Conservation (phyloP, 139 green algal species). For the Spirogloea muscicola region DNA sequence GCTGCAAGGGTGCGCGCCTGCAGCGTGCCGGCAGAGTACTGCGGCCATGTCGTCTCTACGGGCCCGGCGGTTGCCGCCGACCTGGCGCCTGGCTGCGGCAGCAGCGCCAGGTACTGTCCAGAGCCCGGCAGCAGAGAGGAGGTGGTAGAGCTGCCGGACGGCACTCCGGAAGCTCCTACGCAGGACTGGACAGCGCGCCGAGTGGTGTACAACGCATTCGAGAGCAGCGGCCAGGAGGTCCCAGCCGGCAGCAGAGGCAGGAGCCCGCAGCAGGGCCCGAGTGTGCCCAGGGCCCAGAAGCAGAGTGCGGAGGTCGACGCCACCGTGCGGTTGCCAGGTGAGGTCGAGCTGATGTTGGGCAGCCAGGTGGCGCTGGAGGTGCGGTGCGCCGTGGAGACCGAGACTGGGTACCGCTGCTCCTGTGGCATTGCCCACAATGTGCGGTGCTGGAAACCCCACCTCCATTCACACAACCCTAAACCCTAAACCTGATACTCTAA, state of each 20-base stretch:
- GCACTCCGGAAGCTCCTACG: not conserved
- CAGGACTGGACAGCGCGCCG: no score
- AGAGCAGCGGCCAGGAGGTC: no score
- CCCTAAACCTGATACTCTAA: not conserved
- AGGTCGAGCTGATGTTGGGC: conserved; percentile 18
- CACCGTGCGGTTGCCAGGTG: not conserved
- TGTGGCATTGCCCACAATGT: conserved; percentile 50
- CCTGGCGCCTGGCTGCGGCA: no score
- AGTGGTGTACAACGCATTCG: no score
- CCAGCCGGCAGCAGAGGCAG: no score
- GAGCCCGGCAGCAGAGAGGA: no score
- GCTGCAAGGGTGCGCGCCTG: conserved; percentile 2
- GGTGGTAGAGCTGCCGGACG: not conserved
- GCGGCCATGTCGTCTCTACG: not conserved
- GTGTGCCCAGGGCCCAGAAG: not conserved
- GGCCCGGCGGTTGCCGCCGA: no score
- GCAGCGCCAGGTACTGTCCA: no score
- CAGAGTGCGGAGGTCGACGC: not conserved
- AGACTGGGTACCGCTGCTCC: conserved; percentile 41
- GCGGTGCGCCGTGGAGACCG: conserved; percentile 15
- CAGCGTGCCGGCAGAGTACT: conserved; percentile 1
- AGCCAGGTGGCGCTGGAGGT: conserved; percentile 32
- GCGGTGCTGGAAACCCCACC: conserved; percentile 2
- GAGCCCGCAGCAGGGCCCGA: not conserved
- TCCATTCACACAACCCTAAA: no score